These are phyloP conservation scores for Claviceps digitariae DNA, from an alignment of 2,329 filamentous ascomycete species.

Conservation along the genomic window DNA sequence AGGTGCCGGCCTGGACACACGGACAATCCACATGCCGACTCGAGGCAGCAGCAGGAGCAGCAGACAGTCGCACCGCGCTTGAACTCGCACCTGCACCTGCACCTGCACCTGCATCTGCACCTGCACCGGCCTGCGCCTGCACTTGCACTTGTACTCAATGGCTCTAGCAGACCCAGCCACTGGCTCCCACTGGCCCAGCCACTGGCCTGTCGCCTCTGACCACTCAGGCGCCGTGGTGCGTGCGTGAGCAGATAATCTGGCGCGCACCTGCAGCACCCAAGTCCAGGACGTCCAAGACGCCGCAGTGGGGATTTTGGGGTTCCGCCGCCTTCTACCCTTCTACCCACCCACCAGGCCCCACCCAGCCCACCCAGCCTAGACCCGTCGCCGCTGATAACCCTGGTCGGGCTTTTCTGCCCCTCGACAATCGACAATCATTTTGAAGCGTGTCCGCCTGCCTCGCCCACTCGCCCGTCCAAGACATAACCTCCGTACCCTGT, in stretches of 20 bases:
- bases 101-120: background rate
- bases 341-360: background rate
- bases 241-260: background rate
- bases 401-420: background rate
- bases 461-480: background rate
- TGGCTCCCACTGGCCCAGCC: background rate
- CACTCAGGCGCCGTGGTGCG: background rate
- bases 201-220: background rate
- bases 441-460: background rate
- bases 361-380: background rate
- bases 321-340: background rate
- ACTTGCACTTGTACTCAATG: background rate
- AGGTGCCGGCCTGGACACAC: too few relatives aligned
- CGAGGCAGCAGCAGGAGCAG: background rate
- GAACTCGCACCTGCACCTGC: background rate
- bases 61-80: background rate
- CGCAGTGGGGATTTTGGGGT: background rate
- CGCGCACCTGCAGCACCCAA: background rate
- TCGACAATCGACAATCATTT: constrained; percentile 2
- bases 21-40: background rate
- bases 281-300: too few relatives aligned
- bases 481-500: background rate
- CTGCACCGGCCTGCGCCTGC: background rate
- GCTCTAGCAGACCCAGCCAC: background rate
- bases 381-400: background rate